Percentiles rank a stretch among this genome's conserved stretches.
Conservation (phyloP, 2,329 filamentous ascomycete genomes). For the Alternaria sp. region DNA sequence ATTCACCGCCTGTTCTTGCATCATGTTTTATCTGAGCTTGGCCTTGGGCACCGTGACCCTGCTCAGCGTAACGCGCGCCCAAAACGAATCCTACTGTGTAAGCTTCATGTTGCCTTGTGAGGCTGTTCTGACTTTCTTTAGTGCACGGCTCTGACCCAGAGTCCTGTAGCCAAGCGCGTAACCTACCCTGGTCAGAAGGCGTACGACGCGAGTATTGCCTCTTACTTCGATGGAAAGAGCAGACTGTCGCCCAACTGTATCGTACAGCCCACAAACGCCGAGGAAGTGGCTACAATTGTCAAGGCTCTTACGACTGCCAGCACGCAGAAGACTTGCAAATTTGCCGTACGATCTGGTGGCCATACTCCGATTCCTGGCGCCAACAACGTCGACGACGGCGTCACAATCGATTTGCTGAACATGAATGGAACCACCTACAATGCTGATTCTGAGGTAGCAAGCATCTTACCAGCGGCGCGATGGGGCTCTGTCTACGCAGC, state of each 20-base stretch:
- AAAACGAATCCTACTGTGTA: neutral
- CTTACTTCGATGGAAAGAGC: slow-evolving; percentile 6
- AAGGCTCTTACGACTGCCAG: slow-evolving; percentile 9
- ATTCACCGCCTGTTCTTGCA: neutral
- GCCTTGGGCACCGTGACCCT: neutral
- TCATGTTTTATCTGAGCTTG: neutral
- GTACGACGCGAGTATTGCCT: slow-evolving; percentile 3
- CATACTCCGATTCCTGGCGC: slow-evolving; percentile 29
- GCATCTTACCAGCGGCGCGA: slow-evolving; percentile 17
- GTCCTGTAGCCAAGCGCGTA: neutral
- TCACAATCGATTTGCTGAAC: slow-evolving; percentile 31
- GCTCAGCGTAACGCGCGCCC: neutral
- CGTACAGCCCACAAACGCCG: slow-evolving; percentile 18
- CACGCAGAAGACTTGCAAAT: neutral
- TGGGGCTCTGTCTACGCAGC: slow-evolving; percentile 25
- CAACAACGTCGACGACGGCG: slow-evolving; percentile 32
- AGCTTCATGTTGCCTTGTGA: neutral
- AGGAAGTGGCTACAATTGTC: slow-evolving; percentile 20
- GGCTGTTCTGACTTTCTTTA: neutral
- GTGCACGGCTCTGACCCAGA: neutral
- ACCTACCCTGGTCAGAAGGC: slow-evolving; percentile 3
- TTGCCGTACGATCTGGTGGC: slow-evolving; percentile 32
- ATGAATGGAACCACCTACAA: slow-evolving; percentile 20
- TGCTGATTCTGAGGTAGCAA: neutral
- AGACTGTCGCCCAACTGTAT: slow-evolving; percentile 21